A percentile compares a stretch with the other conserved stretches of the same genome.
These are phyloP conservation scores for Aspergillus carlsbadensis DNA, from an alignment of 495 filamentous ascomycete genomes.

Conservation along the genomic window DNA sequence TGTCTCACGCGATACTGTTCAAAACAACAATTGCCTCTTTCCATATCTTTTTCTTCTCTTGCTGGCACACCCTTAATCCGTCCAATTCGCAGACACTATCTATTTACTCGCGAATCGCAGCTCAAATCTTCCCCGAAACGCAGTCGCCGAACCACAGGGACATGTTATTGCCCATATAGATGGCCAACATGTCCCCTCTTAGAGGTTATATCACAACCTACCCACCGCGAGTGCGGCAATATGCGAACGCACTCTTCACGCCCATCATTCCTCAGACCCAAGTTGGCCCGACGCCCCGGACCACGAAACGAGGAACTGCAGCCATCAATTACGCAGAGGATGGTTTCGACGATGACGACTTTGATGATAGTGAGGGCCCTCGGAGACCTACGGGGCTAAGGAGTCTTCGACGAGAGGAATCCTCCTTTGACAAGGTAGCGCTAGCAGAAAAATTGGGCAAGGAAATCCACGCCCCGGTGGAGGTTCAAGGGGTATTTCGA, in stretches of 20 bases:
- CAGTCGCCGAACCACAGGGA: constrained; percentile 29
- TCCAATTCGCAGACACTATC: constrained; percentile 16
- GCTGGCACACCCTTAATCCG: neutral
- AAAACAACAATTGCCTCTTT: neutral
- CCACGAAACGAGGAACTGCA: constrained; percentile 93
- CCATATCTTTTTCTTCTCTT: constrained; percentile 1
- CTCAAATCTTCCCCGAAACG: constrained; percentile 1
- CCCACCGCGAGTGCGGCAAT: constrained; percentile 85
- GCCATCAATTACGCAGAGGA: constrained; percentile 98
- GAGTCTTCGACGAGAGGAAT: constrained; percentile 77
- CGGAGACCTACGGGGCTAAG: constrained; percentile 81
- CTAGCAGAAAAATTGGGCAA: constrained; percentile 76
- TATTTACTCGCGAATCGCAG: constrained; percentile 9
- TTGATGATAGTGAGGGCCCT: constrained; percentile 80
- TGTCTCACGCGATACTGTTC: neutral
- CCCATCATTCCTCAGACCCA: constrained; percentile 74
- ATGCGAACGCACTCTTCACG: constrained; percentile 88
- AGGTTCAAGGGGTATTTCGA: constrained; percentile 85
- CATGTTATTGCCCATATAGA: constrained; percentile 40
- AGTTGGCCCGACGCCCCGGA: constrained; percentile 69
- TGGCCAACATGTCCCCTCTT: constrained; percentile 59
- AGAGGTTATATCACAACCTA: constrained; percentile 91
- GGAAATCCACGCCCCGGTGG: constrained; percentile 75
- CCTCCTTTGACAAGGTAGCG: constrained; percentile 57
- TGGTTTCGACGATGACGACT: constrained; percentile 90